These are phyloP conservation scores for Lignosus rhinocerotis DNA, from an alignment of 1,284 basidiomycete species.

Conservation along the genomic window DNA sequence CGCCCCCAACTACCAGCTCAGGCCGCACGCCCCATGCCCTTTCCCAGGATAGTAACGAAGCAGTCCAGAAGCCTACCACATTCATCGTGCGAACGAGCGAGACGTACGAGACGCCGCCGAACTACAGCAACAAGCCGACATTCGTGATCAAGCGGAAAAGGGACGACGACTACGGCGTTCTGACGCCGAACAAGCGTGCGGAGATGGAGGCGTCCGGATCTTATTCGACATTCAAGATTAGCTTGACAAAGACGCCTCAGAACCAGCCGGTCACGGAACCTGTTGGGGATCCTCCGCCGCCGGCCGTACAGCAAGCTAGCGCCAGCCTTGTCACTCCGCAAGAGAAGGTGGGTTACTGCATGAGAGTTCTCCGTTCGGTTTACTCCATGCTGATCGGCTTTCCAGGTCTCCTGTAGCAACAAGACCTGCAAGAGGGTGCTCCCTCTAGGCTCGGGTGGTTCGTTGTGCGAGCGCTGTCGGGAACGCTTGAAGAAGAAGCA, in stretches of 20 bases:
- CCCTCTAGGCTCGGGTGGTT: conserved; percentile 26
- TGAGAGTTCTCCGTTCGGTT: neutral
- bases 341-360: conserved; percentile 4
- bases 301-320: neutral
- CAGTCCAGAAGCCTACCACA: conserved; percentile 9
- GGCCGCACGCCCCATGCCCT: neutral
- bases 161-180: neutral
- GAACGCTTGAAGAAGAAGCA: conserved; percentile 45
- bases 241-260: neutral
- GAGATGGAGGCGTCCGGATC: conserved; percentile 9
- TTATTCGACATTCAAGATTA: conserved; percentile 13
- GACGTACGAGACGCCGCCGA: conserved; percentile 11
- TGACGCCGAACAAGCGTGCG: conserved; percentile 3
- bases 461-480: conserved; percentile 46
- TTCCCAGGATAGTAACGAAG: neutral
- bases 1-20: neutral
- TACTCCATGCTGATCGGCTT: neutral
- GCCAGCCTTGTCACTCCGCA: neutral
- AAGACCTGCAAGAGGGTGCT: conserved; percentile 37
- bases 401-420: conserved; percentile 29
- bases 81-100: conserved; percentile 26
- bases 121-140: neutral
- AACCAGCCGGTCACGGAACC: neutral
- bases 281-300: neutral
- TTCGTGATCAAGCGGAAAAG: conserved; percentile 18